Conservation (phyloP, 345 rosid species). For the Eucalyptus shirleyi region DNA sequence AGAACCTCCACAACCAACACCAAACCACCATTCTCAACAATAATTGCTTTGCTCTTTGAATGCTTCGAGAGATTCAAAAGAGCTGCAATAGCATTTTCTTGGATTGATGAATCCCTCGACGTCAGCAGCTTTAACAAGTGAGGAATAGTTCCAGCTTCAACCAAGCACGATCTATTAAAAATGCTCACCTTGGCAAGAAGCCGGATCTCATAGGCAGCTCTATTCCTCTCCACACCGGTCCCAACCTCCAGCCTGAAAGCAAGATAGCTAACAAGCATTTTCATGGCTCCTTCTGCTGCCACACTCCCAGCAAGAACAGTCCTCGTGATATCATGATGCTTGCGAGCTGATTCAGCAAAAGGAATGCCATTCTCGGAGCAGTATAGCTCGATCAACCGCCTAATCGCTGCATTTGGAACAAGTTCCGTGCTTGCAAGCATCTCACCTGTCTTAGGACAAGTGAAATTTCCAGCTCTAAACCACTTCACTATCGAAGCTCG, state of each 20-base stretch:
- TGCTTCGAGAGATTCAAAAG: constrained; percentile 64
- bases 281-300: constrained; percentile 46
- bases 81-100: constrained; percentile 64
- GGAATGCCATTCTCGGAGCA: constrained; percentile 27
- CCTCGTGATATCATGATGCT: constrained; percentile 19
- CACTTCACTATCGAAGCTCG: constrained; percentile 55
- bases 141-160: constrained; percentile 45
- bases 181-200: constrained; percentile 52
- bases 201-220: constrained; percentile 55
- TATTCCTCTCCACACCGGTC: constrained; percentile 16
- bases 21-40: constrained; percentile 45
- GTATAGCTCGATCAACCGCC: constrained; percentile 34
- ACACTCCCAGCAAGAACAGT: constrained; percentile 29
- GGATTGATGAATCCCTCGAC: constrained; percentile 18
- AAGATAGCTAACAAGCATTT: constrained; percentile 32
- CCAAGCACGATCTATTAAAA: constrained; percentile 58
- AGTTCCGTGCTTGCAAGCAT: constrained; percentile 19
- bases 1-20: constrained; percentile 27
- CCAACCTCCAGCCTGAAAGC: constrained; percentile 29
- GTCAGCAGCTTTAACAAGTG: constrained; percentile 27
- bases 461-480: constrained; percentile 49
- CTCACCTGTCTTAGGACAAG: constrained; percentile 66
- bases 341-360: constrained; percentile 2
- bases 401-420: constrained; percentile 32
- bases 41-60: constrained; percentile 26